Base-by-base conservation (phyloP, 768 basidiomycete genomes). In the Rhizopogon roseolus region DNA sequence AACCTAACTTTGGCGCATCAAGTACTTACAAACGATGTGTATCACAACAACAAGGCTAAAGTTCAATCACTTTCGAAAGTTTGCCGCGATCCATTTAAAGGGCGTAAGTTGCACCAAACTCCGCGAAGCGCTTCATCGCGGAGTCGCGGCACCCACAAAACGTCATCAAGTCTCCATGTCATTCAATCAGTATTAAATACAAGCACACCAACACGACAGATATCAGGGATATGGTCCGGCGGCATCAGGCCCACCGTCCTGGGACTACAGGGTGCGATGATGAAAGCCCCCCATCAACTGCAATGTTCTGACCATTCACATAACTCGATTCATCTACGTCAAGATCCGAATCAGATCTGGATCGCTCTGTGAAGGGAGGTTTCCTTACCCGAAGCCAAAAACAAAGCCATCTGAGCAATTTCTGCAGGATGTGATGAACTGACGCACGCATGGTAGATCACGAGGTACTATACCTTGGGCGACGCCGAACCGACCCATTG, bases 271-370 rank as follows among this genome's bases (percentile, higher is more conserved):
- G 93, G 61, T 84, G 81, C 0, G 90, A 91, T 25, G 85, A 74
- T 10, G 88, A 85, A 54, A 96, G 68, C 1, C 92, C 94, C 6
- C 94, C 95, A 60, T 96, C 94, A 29, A 93, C 86, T 0, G 86
- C 86, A 29, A 92, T 78, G 61, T 85, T 87, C 63, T 94, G 90
- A 14, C 91, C 95, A 64, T 95, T 97, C 53, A 98, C 83, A 68
- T 93, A 95, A 69, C 91, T 93, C 1, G 91, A 85, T 57, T 92
- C 90, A 60, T 93, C 92, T 92, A 64, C 9, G 46, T 32, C 37
- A 38, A 41, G 54, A 37, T 13, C 45, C 6, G 50, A 46, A 39
- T 60, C 41, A 53, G 56, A 43, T 29, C 53, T 54, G 48, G 57
- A 54, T 11, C 29, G 19, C 34, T 19, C 34, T 53, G 37, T 25